phyloP scores from a whole-genome alignment of 116 monocot genomes.

The Trichopus zeylanicus region DNA sequence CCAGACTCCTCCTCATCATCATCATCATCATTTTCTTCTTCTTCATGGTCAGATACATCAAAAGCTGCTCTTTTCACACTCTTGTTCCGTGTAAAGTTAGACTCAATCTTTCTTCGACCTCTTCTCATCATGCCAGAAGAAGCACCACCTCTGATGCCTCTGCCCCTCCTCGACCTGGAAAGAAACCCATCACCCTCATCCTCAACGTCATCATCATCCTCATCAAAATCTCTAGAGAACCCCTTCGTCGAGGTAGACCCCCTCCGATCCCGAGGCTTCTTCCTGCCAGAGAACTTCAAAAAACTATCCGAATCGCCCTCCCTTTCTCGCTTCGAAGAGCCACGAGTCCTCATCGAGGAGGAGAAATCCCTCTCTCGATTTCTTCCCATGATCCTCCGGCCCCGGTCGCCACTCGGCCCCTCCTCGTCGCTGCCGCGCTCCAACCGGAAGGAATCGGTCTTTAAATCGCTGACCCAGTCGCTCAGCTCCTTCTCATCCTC shows the following conservation, averaged over 20 bases:
- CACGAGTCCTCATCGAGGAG: neutral
- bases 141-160: neutral
- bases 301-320: conserved; percentile 11
- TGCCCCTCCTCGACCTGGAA: conserved; percentile 8
- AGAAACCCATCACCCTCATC: no score
- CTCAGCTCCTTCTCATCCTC: conserved; percentile 92
- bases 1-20: conserved; percentile 8
- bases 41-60: conserved; percentile 11
- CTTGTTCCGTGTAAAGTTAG: neutral
- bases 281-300: neutral
- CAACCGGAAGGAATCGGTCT: conserved; percentile 35
- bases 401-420: neutral
- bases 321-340: conserved; percentile 11
- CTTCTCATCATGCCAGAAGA: conserved; percentile 7
- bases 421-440: conserved; percentile 23
- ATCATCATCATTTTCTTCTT: conserved; percentile 15
- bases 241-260: conserved; percentile 16
- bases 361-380: conserved; percentile 11
- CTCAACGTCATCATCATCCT: conserved; percentile 15
- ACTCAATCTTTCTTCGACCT: conserved; percentile 15
- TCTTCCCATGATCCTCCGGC: conserved; percentile 3
- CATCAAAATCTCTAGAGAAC: conserved; percentile 26
- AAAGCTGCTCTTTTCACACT: conserved; percentile 1
- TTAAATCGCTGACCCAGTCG: conserved; percentile 67
- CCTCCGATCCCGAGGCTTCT: conserved; percentile 5